These are phyloP conservation scores for Thraustochytrium striatum DNA, from an alignment of 352 stramenopile genomes.

Conservation along the genomic window DNA sequence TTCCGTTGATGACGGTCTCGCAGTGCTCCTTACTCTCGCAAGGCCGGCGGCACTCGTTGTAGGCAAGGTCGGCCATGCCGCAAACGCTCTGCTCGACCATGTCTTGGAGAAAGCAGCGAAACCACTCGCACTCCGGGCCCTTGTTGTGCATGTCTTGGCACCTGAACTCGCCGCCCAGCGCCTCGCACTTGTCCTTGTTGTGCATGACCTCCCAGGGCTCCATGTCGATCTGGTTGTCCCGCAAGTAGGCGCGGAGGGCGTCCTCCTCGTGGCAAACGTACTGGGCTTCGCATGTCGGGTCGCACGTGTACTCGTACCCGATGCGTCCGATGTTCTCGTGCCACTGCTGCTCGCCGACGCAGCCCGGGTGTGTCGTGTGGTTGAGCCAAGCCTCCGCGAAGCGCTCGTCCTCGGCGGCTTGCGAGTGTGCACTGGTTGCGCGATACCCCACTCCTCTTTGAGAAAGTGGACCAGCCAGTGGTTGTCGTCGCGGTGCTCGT, in stretches of 20 bases:
- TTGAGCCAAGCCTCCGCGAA: constrained; percentile 14
- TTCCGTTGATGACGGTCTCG: too few species aligned
- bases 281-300: constrained; percentile 3
- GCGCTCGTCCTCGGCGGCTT: constrained; percentile 13
- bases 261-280: too few species aligned
- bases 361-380: constrained; percentile 8
- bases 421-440: neutral
- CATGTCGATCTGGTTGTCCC: neutral
- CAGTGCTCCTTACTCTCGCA: neutral
- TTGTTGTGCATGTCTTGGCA: neutral
- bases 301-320: neutral
- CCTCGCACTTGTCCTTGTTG: neutral
- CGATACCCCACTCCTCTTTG: constrained; percentile 19
- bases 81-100: neutral
- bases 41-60: neutral
- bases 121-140: neutral
- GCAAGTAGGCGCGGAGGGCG: neutral
- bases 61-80: neutral
- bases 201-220: too few species aligned
- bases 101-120: neutral
- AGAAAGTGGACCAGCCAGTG: neutral
- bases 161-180: neutral
- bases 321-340: neutral
- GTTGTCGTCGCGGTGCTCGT: neutral
- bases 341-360: neutral